phyloP scores from a whole-genome alignment of 345 rosid species.

The Eucalyptus camaldulensis region DNA sequence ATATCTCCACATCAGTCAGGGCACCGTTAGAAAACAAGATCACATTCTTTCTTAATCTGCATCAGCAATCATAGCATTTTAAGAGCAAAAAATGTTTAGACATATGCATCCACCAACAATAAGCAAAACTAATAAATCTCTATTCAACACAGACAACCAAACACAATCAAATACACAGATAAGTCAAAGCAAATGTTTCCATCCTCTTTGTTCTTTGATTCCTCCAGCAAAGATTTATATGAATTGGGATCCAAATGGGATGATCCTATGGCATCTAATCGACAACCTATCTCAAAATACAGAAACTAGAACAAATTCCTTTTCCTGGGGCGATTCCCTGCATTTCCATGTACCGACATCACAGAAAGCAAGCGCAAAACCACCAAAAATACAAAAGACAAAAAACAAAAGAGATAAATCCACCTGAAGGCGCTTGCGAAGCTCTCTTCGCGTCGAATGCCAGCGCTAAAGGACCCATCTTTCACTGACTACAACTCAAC shows the following conservation, averaged over 20 bases:
- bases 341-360: not conserved
- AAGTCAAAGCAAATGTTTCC: not conserved
- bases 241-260: not conserved
- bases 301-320: not conserved
- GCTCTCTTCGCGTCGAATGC: conserved; percentile 12
- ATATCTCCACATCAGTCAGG: not conserved
- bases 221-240: not conserved
- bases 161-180: not conserved
- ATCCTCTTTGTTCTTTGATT: not conserved
- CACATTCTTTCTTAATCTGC: not conserved
- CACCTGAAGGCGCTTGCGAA: conserved; percentile 8
- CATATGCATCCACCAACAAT: not conserved
- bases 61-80: not conserved
- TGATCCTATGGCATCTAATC: not conserved
- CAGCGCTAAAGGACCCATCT: conserved; percentile 19
- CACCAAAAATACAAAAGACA: not conserved
- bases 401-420: not conserved
- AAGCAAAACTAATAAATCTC: not conserved
- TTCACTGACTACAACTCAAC: not conserved
- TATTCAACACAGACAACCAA: not conserved
- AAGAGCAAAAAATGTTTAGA: not conserved
- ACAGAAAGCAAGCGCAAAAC: not conserved
- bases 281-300: not conserved
- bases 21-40: not conserved
- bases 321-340: not conserved